Evolutionary conservation across 179 eudicot genomes (phyloP).

Genomic region (Nepenthes alata): DNA sequence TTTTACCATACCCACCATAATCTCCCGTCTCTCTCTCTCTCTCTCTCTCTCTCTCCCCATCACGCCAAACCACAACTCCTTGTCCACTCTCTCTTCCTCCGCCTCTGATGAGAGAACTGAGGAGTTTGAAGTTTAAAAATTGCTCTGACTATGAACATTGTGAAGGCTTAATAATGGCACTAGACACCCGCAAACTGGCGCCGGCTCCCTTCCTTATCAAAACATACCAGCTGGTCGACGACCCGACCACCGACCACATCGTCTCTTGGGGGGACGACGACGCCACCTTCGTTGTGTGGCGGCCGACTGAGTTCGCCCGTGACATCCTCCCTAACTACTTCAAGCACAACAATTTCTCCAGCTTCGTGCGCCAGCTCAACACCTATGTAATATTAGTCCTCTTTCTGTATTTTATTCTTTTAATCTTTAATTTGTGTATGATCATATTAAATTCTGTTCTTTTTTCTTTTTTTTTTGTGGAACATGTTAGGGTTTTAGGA

Average conservation of each 20-base stretch:
- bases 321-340: slow-evolving; percentile 7
- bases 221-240: slow-evolving; percentile 7
- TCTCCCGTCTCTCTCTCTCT: too few relatives aligned
- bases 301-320: slow-evolving; percentile 6
- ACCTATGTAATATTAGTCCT: background rate
- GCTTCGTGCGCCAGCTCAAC: slow-evolving; percentile 11
- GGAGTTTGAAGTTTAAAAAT: too few relatives aligned
- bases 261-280: slow-evolving; percentile 6
- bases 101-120: too few relatives aligned
- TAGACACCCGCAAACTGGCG: slow-evolving; percentile 2
- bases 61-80: too few relatives aligned
- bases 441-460: background rate
- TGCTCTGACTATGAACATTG: background rate
- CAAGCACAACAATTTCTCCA: slow-evolving; percentile 12
- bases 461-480: background rate
- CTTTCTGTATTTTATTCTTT: too few relatives aligned
- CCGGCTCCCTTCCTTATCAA: slow-evolving; percentile 6
- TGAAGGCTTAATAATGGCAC: slow-evolving; percentile 5
- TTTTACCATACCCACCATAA: too few relatives aligned
- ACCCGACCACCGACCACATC: background rate
- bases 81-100: too few relatives aligned
- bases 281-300: slow-evolving; percentile 8
- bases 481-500: slow-evolving; percentile 60
- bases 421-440: too few relatives aligned
- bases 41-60: too few relatives aligned